phyloP scores from a whole-genome alignment of 106 monocot species.

The Amphibolis antarctica region DNA sequence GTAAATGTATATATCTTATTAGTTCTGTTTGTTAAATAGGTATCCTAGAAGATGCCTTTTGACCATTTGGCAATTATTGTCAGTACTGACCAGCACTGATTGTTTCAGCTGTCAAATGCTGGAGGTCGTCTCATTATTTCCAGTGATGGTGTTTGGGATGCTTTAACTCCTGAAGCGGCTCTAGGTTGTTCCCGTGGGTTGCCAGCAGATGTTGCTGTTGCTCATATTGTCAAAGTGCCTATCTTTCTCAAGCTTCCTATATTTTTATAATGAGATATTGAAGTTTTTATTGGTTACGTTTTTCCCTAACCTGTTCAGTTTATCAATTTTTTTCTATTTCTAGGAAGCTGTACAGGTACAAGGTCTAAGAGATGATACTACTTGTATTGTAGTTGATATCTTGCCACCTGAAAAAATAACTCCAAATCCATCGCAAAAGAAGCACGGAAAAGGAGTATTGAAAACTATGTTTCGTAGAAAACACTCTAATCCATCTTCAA shows the following conservation, averaged over 20 bases:
- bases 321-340: not conserved
- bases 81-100: too few species aligned
- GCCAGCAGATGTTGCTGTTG: slow-evolving; percentile 19
- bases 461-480: slow-evolving; percentile 25
- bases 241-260: not conserved
- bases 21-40: too few species aligned
- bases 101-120: slow-evolving; percentile 15
- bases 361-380: slow-evolving; percentile 26
- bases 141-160: slow-evolving; percentile 33
- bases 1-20: too few species aligned
- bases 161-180: slow-evolving; percentile 19
- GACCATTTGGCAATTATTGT: too few species aligned
- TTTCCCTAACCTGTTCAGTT: not conserved
- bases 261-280: too few species aligned
- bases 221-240: slow-evolving; percentile 21
- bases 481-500: slow-evolving; percentile 9
- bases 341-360: slow-evolving; percentile 29
- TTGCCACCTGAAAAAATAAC: slow-evolving; percentile 18
- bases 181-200: slow-evolving; percentile 21
- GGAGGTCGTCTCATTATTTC: slow-evolving; percentile 26
- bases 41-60: too few species aligned
- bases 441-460: slow-evolving; percentile 19
- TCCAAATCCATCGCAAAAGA: slow-evolving; percentile 14
- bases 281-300: not conserved
- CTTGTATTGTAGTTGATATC: slow-evolving; percentile 33